Base-by-base conservation (phyloP, 306 rosid species). In the Gastrolobium bilobum region DNA sequence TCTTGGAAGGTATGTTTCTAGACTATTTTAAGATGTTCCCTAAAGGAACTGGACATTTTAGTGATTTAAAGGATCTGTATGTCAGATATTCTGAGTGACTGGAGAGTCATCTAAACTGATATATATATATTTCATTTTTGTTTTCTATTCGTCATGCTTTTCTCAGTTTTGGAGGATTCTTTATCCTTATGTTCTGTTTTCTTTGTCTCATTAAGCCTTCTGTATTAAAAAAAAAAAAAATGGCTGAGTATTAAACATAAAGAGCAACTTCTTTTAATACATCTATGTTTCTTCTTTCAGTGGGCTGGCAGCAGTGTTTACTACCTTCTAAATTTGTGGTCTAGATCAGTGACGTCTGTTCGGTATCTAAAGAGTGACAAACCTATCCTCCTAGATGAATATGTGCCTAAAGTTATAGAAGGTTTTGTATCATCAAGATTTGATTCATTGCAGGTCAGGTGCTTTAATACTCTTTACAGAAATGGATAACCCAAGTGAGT, bases 1-100 rank as follows among this genome's bases (percentile, higher is more conserved):
- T 94, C 98, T 59, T 94, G 98, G 98, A 89, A 93, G 98, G 98
- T 93, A 84, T 66, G 71, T 66, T 57, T 80, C 66, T 50, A 11
- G 38, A 75, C 73, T 42, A 38, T 46, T 46, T 78, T 43, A 31
- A 29, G 57, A 37, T 52, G 53, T 78, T 69, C 66, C 58, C 2
- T 29, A 46, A 54, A 37, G 73, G 14, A 69, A 42, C n/a, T 57
- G 47, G 43, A 35, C 44, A n/a, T 46, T 77, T 66, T 66, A 20
- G 44, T 30, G 77, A 65, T 58, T 66, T 26, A 34, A 1, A 54
- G 68, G 37, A 59, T 42, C 30, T 53, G 38, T 78, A 58, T 75
- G 34, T 37, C 75, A 40, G 15, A 30, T 40, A 33, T 61, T 40
- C 26, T 35, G 47, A 38, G 8, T 44, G 40, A 39, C 50, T 59